A percentile compares a stretch with the other conserved stretches of the same genome.
Evolutionary conservation across 345 rosid species (phyloP).

Genomic region (Eucalyptus lansdowneana): DNA sequence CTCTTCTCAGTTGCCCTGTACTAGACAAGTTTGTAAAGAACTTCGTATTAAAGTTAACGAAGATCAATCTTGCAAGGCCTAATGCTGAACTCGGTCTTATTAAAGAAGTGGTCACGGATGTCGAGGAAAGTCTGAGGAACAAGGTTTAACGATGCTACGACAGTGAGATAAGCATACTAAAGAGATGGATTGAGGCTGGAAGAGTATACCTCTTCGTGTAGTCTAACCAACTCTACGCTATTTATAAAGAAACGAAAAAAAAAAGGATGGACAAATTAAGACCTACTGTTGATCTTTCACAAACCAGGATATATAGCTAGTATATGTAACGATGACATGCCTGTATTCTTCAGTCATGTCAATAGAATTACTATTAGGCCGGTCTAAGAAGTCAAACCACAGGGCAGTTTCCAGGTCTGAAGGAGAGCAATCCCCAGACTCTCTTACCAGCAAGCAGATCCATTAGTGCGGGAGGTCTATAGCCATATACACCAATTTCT

Average conservation of each 20-base stretch:
- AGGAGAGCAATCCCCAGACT: conserved; percentile 84
- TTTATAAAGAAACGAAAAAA: no score
- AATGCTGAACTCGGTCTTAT: no score
- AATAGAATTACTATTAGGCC: background rate
- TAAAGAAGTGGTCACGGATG: no score
- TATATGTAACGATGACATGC: no score
- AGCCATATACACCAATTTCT: conserved; percentile 82
- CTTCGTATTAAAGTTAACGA: no score
- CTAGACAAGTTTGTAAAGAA: no score
- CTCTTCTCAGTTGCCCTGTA: no score
- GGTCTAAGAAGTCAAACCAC: conserved; percentile 27
- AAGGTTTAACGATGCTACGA: no score
- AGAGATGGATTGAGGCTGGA: background rate
- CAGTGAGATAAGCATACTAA: background rate
- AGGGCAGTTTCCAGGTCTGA: conserved; percentile 78
- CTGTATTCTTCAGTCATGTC: background rate
- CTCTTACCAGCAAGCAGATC: conserved; percentile 96
- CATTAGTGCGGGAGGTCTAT: conserved; percentile 67
- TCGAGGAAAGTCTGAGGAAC: no score
- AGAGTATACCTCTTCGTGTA: background rate
- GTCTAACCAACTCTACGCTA: background rate
- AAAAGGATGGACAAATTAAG: background rate
- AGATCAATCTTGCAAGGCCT: no score
- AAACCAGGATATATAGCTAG: background rate
- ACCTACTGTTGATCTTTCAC: background rate